Conservation (phyloP, 2,329 filamentous ascomycete genomes). For the Trichoderma brevicompactum region DNA sequence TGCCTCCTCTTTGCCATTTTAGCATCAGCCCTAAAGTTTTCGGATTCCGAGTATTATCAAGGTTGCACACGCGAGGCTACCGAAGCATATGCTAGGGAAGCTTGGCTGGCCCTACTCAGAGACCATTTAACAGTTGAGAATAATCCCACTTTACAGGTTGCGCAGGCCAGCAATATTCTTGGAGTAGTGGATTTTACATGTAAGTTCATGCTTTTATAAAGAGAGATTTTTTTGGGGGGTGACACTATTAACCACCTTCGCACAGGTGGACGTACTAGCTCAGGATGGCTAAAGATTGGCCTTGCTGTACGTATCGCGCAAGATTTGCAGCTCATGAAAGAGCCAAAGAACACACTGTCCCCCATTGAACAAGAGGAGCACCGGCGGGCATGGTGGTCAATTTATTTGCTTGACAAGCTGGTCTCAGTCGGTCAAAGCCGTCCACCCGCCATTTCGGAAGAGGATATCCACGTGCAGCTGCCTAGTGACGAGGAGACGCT, state of each 20-base stretch:
- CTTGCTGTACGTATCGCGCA: conserved; percentile 26
- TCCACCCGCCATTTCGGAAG: conserved; percentile 18
- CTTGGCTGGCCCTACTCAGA: conserved; percentile 20
- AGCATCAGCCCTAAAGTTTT: conserved; percentile 23
- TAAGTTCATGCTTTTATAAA: background rate
- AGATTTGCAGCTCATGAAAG: conserved; percentile 25
- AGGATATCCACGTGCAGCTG: conserved; percentile 22
- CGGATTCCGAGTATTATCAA: conserved; percentile 13
- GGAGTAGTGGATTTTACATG: conserved; percentile 26
- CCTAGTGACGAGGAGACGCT: conserved; percentile 21
- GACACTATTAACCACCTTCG: background rate
- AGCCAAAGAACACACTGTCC: conserved; percentile 10
- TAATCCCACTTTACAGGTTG: conserved; percentile 9
- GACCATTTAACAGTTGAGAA: conserved; percentile 19
- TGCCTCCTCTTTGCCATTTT: conserved; percentile 20
- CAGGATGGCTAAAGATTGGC: conserved; percentile 24
- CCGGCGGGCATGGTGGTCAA: conserved; percentile 22
- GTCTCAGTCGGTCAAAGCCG: conserved; percentile 23
- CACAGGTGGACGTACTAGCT: conserved; percentile 22
- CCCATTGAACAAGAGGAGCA: conserved; percentile 23
- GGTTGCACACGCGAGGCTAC: conserved; percentile 22
- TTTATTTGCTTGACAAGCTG: conserved; percentile 19
- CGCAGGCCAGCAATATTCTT: conserved; percentile 22
- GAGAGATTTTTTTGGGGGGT: background rate
- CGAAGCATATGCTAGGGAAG: conserved; percentile 25